Evolutionary conservation across 2,329 filamentous ascomycete genomes (phyloP), one percentile per base, ranked within the genome.

Genomic region (Fusarium continuum): DNA sequence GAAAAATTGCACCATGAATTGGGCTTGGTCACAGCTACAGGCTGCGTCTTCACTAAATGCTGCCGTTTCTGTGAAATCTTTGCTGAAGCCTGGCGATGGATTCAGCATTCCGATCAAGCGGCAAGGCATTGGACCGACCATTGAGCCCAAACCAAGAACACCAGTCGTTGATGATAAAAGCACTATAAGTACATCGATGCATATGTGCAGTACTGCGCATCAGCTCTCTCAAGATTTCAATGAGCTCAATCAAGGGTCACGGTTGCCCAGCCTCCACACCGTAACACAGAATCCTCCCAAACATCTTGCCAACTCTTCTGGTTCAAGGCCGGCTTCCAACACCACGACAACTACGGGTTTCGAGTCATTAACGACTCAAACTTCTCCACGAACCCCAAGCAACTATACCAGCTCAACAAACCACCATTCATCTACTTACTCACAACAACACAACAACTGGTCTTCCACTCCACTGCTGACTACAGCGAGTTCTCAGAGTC

Each of bases 1-100:
- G 14, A 74, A 74, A 45, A 56, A 55, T 11, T 74, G 73, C 50
- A 73, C 73, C 5, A 59, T 72, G 44, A 64, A 66, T 11, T 73
- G 71, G 72, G 67, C 56, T 0, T 55, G 56, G 40, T 60, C 63
- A 2, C 61, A 57, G 29, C 43, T 64, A 10, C 60, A 61, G 5
- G 43, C 53, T 31, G 55, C 59, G 19, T 59, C 62, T 8, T 47
- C 61, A 6, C 9, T 50, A 29, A 60, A 63, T 23, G 52, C 59
- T 6, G 41, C 57, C 4, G 39, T 54, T 13, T 20, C 40, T n/a
- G 40, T 39, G 13, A 39, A 49, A 32, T 45, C 22, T 25, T 32
- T 13, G 16, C 28, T 19, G 13, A 41, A 48, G 14, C 7, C 26
- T 10, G 39, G 23, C 7, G 25, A 13, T 1, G n/a, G 17, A 10